Percentiles rank a stretch among this genome's conserved stretches.
Evolutionary conservation across 345 rosid species (phyloP).

Genomic region (Linum trigynum): DNA sequence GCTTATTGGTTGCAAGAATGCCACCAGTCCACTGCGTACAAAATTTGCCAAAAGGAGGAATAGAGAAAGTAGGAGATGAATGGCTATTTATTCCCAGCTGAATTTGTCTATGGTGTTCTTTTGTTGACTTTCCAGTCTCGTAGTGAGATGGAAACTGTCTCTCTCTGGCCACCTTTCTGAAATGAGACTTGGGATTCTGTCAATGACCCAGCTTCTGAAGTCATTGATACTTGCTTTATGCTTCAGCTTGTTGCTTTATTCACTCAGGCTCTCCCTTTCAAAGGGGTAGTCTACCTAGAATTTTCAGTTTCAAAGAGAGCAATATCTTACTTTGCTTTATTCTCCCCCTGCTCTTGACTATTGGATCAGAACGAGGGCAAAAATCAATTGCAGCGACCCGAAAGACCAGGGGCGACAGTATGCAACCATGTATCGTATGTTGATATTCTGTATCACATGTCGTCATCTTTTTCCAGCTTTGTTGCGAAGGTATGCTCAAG

Average conservation of each 20-base stretch:
- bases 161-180: background rate
- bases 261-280: background rate
- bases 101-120: background rate
- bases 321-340: background rate
- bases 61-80: background rate
- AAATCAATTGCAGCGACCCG: conserved; percentile 37
- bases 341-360: background rate
- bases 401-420: conserved; percentile 73
- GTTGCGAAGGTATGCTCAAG: conserved; percentile 85
- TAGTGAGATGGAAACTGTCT: background rate
- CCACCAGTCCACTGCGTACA: background rate
- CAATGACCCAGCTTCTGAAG: background rate
- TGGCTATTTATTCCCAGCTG: background rate
- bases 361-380: conserved; percentile 29
- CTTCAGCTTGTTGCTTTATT: background rate
- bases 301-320: background rate
- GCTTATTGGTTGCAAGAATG: background rate
- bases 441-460: conserved; percentile 95
- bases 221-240: background rate
- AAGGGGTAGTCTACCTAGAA: background rate
- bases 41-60: background rate
- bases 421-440: conserved; percentile 85
- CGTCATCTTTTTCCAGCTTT: conserved; percentile 87
- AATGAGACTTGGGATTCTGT: background rate
- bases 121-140: background rate